Evolutionary conservation across 495 filamentous ascomycete genomes (phyloP), one percentile per base, ranked within the genome.

Genomic region (Amniculicola lignicola): DNA sequence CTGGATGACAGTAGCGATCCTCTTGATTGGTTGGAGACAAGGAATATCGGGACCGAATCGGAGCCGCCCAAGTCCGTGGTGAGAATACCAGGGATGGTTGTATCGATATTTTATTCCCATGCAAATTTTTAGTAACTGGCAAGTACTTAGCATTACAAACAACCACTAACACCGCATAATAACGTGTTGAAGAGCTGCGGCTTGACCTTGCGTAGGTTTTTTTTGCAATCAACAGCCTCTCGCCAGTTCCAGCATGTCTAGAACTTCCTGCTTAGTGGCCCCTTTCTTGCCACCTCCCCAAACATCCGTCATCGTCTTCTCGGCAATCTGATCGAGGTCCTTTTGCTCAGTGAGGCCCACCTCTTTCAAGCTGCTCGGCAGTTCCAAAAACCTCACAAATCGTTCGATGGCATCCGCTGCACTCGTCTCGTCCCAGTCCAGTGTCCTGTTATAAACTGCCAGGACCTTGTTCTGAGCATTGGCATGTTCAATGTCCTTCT

Each of bases 251-350:
- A 33, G n/a, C 7, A 33, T n/a, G 7, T 33, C 29, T 33, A 33
- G 7, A n/a, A 33, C 29, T n/a, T 33, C 29, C 29, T 33, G 7
- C 29, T 33, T 33, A 7, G 29, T 33, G n/a, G 7, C n/a, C n/a
- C 14, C n/a, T 6, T 23, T 10, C 37, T 40, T 19, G 9, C 37
- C 37, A 18, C 37, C 37, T 10, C 37, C 37, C 37, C 37, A 40
- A 40, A 57, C 35, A 57, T 59, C 62, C 22, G 33, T 53, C 54
- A 62, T 42, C 25, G 51, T 52, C 50, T 60, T 65, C 33, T 50
- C 46, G 11, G 49, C 49, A 24, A 53, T 44, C 37, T 10, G 7
- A 19, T 43, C 15, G 9, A 53, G 21, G 12, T 42, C 23, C 1
- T 22, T 11, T 3, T 53, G 29, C 14, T 44, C 37, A 22, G 19